phyloP scores from a whole-genome alignment of 2,329 filamentous ascomycete genomes.

The Rhexocercosporidium sp. region DNA sequence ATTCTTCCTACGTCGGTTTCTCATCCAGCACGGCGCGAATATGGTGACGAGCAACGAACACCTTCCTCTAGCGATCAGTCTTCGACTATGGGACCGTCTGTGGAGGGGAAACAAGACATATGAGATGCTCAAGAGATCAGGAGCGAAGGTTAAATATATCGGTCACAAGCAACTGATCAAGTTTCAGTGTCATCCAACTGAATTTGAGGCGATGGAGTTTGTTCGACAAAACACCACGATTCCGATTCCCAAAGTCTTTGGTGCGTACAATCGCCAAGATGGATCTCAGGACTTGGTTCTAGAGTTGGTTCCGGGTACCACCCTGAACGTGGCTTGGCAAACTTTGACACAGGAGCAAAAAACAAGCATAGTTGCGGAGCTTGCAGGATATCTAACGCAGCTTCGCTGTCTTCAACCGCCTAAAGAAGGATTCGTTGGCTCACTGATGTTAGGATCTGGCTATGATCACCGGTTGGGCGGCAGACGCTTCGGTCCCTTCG shows the following conservation, averaged over 20 bases:
- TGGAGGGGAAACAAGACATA: slow-evolving; percentile 10
- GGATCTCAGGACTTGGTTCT: slow-evolving; percentile 11
- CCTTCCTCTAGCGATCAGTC: slow-evolving; percentile 6
- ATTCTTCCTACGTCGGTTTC: not conserved
- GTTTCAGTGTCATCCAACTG: slow-evolving; percentile 9
- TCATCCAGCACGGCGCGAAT: not conserved
- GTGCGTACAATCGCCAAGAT: not conserved
- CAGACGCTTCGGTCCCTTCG: slow-evolving; percentile 19
- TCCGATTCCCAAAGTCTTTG: slow-evolving; percentile 11
- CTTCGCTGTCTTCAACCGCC: slow-evolving; percentile 7
- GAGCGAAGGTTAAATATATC: slow-evolving; percentile 7
- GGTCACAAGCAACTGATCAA: slow-evolving; percentile 8
- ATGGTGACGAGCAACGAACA: slow-evolving; percentile 6
- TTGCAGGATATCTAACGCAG: slow-evolving; percentile 5
- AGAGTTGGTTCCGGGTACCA: slow-evolving; percentile 6
- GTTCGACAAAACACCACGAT: slow-evolving; percentile 10
- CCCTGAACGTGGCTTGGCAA: slow-evolving; percentile 7
- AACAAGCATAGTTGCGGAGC: slow-evolving; percentile 3
- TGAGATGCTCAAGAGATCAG: slow-evolving; percentile 3
- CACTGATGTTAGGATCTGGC: slow-evolving; percentile 8
- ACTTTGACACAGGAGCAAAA: slow-evolving; percentile 9
- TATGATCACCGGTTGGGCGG: slow-evolving; percentile 17
- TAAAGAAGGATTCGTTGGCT: slow-evolving; percentile 6
- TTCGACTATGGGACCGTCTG: slow-evolving; percentile 9
- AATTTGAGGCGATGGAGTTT: slow-evolving; percentile 11